Base-by-base conservation (phyloP, 2,329 filamentous ascomycete species). In the Fusarium abutilonis region DNA sequence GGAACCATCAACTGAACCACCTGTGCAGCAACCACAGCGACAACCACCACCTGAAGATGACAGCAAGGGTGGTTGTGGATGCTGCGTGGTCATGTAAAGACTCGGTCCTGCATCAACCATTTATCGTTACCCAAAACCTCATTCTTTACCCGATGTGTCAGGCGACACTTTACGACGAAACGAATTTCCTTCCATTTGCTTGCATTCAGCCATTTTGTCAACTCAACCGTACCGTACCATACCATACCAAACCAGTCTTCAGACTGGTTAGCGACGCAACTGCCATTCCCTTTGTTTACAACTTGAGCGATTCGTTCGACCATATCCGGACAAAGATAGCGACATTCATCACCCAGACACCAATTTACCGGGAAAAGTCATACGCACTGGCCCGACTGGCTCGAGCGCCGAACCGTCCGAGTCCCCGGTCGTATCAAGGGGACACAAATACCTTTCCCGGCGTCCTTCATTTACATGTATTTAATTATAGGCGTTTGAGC, bases 1-100 rank as follows among this genome's bases (percentile, higher is more conserved):
- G 14, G 61, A 65, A n/a, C 42, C 52, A 9, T 40, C 62, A 51
- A 28, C 56, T 13, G 58, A 56, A 34, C 44, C 50, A 32, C 51
- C 60, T 29, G 46, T 50, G 29, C 53, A 54, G 13, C 44, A 47
- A 35, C 35, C 35, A 21, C 35, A 17, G 15, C 54, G 61, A 31
- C 64, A 63, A n/a, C 61, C 69, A 34, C 52, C 59, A 34, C 60
- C 71, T 11, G 71, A 75, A 14, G 70, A 72, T 31, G 73, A 78
- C 28, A 73, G 75, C 44, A 79, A 79, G 68, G 75, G 72, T 5
- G 78, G 78, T n/a, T 83, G 81, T 63, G 80, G 79, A 42, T 83
- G 82, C 74, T 83, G 82, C 63, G 73, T 81, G 45, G 75, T 83
- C 60, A 83, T 83, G 82, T 83, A 73, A 75, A 35, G 44, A 26